These are phyloP conservation scores for Exobasidium rhododendri DNA, from an alignment of 1,284 basidiomycete species.

Conservation along the genomic window DNA sequence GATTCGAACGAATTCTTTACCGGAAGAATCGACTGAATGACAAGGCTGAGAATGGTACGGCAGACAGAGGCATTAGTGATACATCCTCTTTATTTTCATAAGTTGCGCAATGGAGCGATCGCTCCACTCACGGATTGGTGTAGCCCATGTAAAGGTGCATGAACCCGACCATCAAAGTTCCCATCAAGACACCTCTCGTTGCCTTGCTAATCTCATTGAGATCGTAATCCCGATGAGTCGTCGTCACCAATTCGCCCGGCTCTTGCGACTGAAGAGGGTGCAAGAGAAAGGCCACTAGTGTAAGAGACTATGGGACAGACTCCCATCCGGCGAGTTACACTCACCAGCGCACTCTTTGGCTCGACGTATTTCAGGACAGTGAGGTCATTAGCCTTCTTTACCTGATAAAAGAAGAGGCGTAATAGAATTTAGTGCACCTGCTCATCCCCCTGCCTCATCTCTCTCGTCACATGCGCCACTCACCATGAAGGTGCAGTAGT, in stretches of 20 bases:
- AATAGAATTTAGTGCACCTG: too few relatives aligned
- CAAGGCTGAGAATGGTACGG: slow-evolving; percentile 20
- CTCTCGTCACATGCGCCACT: too few relatives aligned
- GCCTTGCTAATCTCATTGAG: slow-evolving; percentile 79
- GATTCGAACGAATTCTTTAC: slow-evolving; percentile 53
- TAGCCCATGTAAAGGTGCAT: slow-evolving; percentile 55
- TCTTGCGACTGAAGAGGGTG: slow-evolving; percentile 61
- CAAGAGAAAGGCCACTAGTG: slow-evolving; percentile 9
- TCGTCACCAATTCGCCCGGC: slow-evolving; percentile 77
- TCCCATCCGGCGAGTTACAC: background rate
- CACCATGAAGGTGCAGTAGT: slow-evolving; percentile 59
- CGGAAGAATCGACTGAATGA: slow-evolving; percentile 53
- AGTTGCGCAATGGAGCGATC: background rate
- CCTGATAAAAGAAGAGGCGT: slow-evolving; percentile 38
- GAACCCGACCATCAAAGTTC: slow-evolving; percentile 53
- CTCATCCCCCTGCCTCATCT: too few relatives aligned
- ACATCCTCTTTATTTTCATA: too few relatives aligned
- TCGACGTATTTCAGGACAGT: slow-evolving; percentile 85
- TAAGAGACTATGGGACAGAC: too few relatives aligned
- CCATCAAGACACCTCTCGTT: slow-evolving; percentile 61
- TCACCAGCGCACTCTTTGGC: slow-evolving; percentile 54
- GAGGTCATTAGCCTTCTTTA: slow-evolving; percentile 91
- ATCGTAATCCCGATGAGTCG: slow-evolving; percentile 90
- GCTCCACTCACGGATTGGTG: slow-evolving; percentile 46
- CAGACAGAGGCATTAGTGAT: too few relatives aligned